A percentile compares a stretch with the other conserved stretches of the same genome.
phyloP scores from a whole-genome alignment of 2,329 filamentous ascomycete genomes.

The Fusarium pseudonygamai region DNA sequence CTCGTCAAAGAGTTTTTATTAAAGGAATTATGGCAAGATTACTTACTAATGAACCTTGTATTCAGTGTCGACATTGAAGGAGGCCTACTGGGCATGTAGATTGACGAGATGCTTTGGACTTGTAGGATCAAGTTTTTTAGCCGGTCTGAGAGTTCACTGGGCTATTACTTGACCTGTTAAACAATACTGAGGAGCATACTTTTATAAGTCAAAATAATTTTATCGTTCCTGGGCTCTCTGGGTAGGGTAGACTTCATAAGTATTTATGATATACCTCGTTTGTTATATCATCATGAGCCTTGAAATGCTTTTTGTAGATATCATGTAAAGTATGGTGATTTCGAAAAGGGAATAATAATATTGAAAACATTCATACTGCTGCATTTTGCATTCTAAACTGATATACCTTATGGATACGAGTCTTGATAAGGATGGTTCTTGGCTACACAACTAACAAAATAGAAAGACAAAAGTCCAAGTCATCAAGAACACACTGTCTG shows the following conservation, averaged over 20 bases:
- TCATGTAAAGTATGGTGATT: background rate
- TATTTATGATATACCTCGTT: background rate
- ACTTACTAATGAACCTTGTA: background rate
- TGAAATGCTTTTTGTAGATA: background rate
- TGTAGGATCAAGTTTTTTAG: background rate
- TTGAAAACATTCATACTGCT: background rate
- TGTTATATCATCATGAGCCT: background rate
- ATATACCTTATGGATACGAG: background rate
- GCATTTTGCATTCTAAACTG: background rate
- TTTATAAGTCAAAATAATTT: too few species aligned
- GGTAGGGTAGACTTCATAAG: background rate
- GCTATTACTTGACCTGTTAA: background rate
- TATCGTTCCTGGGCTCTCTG: background rate
- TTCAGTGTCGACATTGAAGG: background rate
- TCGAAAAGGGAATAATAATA: background rate
- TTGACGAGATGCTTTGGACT: background rate
- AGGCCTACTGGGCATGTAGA: background rate
- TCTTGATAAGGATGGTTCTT: background rate
- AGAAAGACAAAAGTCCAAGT: background rate
- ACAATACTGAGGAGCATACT: background rate
- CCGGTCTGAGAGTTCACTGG: background rate
- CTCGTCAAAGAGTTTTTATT: background rate
- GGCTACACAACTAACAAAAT: background rate
- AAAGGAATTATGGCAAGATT: background rate
- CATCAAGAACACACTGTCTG: background rate